A percentile compares a stretch with the other conserved stretches of the same genome.
Conservation (phyloP, 2,329 filamentous ascomycete species). For the Talaromyces funiculosus region DNA sequence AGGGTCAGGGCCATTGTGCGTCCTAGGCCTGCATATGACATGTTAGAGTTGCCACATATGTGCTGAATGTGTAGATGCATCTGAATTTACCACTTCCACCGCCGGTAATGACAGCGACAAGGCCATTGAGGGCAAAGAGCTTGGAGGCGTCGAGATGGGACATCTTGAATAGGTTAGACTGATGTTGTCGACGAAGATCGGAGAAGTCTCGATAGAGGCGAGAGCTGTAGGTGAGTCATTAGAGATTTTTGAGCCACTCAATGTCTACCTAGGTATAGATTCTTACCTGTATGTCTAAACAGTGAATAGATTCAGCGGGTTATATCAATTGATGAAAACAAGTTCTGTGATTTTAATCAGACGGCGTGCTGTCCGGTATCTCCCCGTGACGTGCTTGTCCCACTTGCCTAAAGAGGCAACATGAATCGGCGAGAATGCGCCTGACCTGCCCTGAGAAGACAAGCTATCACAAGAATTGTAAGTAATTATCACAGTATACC, state of each 20-base stretch:
- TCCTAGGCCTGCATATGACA: constrained; percentile 28
- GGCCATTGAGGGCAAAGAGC: constrained; percentile 28
- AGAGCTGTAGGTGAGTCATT: neutral
- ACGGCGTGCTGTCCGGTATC: neutral
- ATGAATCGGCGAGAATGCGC: neutral
- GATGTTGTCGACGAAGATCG: neutral
- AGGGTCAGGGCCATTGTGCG: constrained; percentile 40
- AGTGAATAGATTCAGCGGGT: neutral
- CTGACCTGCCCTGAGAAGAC: neutral
- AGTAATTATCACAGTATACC: too few relatives aligned
- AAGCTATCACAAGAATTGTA: too few relatives aligned
- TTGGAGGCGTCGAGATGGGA: constrained; percentile 8
- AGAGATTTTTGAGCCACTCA: too few relatives aligned
- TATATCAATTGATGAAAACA: neutral
- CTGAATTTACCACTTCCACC: constrained; percentile 50
- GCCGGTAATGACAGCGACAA: constrained; percentile 58
- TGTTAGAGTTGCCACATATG: neutral
- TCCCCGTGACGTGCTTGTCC: neutral
- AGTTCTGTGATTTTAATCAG: neutral
- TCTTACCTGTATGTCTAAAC: neutral
- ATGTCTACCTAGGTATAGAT: too few relatives aligned
- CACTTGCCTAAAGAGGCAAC: neutral
- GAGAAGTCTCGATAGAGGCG: neutral
- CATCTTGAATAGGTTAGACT: neutral
- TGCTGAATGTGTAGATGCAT: constrained; percentile 8